phyloP scores from a whole-genome alignment of 208 protist genomes.

The Trypanosoma cruzi region DNA sequence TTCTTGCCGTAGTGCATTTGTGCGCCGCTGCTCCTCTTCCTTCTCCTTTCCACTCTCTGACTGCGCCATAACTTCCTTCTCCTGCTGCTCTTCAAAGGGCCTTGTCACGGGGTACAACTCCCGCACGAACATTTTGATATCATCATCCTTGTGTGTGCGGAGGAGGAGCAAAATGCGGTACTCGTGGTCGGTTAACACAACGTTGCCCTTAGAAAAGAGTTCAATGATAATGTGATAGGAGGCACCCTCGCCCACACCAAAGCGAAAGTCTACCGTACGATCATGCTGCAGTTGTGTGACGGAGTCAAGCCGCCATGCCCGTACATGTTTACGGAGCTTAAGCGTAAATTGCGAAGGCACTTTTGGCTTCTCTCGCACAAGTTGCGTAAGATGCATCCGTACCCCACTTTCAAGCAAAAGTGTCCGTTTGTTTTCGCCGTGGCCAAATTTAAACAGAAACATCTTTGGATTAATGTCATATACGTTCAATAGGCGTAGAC shows the following conservation, averaged over 20 bases:
- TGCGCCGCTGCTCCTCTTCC: constrained; percentile 8
- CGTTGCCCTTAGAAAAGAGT: constrained; percentile 95
- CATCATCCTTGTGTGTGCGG: constrained; percentile 89
- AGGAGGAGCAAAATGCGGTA: constrained; percentile 95
- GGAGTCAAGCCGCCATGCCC: constrained; percentile 90
- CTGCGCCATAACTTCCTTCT: no score
- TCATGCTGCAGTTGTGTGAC: constrained; percentile 96
- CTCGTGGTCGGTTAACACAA: constrained; percentile 94
- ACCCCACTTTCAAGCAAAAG: constrained; percentile 95
- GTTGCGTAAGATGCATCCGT: constrained; percentile 93
- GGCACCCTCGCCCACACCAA: constrained; percentile 84
- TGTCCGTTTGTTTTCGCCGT: constrained; percentile 87
- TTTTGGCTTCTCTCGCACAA: constrained; percentile 91
- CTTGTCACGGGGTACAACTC: constrained; percentile 71
- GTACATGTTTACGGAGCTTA: constrained; percentile 97
- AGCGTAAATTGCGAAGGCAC: constrained; percentile 93
- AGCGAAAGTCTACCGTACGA: constrained; percentile 95
- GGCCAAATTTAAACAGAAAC: constrained; percentile 95
- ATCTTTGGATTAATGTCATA: constrained; percentile 94
- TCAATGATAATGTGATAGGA: constrained; percentile 90
- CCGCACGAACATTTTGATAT: constrained; percentile 65
- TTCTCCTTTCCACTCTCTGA: background rate
- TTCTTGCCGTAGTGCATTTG: constrained; percentile 33
- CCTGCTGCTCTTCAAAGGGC: constrained; percentile 22
- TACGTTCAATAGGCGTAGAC: constrained; percentile 94